Evolutionary conservation across 352 stramenopile genomes (phyloP), one percentile per base, ranked within the genome.

Genomic region (Phytophthora hybrid): DNA sequence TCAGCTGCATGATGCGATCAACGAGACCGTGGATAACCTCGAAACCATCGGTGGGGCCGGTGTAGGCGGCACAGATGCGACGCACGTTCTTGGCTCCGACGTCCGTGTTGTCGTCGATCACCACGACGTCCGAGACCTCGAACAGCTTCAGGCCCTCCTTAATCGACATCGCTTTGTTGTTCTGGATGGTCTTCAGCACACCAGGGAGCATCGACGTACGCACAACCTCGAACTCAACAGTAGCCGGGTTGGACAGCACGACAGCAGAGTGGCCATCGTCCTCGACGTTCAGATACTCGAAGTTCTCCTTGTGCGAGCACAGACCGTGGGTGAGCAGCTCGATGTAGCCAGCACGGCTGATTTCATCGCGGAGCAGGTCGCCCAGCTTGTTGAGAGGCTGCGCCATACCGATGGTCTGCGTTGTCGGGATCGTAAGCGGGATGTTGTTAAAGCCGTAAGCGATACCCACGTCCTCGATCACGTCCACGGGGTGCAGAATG

Each of bases 391-490:
- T 99, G 3, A 99, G 85, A 9, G 98, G 98, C 76, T 99, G 96
- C 49, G 98, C 90, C 59, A 87, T 86, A 61, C 98, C 98, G 26
- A 99, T 98, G 8, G 97, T 99, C 76, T 97, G 90, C 44, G 98
- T 99, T 14, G 85, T 76, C 32, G 98, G 98, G 37, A 99, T 91
- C 66, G 87, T 98, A 47, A 95, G 95, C 52, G 95, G 91, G 77
- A 99, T 99, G 71, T 99, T 99, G 89, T 99, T 99, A 81, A 99
- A 99, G 46, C 98, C 98, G 82, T 99, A 99, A 1, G 98, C 98
- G 74, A 99, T 99, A 49, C 97, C 98, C 26, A 99, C 95, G 81
- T 99, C 98, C 85, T 99, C 92, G 29, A 99, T 97, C 75, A 99
- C 97, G 78, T 99, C 98, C n/a, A 99, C 97, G 5, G 97, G 84